phyloP scores from a whole-genome alignment of 148 eudicot genomes.

The Arbutus unedo region DNA sequence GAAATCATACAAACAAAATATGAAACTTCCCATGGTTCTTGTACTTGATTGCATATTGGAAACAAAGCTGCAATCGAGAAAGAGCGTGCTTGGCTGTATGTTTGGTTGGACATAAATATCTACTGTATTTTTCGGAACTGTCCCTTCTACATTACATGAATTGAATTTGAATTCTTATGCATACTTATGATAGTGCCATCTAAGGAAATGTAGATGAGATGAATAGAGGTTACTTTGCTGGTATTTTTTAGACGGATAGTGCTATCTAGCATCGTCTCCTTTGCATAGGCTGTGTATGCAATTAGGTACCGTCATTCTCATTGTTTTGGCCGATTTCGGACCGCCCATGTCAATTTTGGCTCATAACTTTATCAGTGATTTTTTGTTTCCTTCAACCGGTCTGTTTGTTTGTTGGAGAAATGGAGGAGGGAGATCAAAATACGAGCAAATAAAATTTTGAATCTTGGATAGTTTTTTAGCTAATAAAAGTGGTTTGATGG shows the following conservation, averaged over 20 bases:
- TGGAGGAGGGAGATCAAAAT: too few species aligned
- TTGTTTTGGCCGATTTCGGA: too few species aligned
- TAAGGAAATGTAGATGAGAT: conserved; percentile 97
- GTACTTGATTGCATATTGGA: conserved; percentile 54
- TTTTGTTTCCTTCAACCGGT: too few species aligned
- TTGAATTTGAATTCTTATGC: conserved; percentile 15
- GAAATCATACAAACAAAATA: not conserved
- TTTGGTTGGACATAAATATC: not conserved
- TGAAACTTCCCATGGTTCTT: not conserved
- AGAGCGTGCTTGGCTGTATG: conserved; percentile 93
- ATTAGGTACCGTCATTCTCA: too few species aligned
- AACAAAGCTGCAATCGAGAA: conserved; percentile 76
- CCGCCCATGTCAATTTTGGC: too few species aligned
- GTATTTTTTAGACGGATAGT: conserved; percentile 73
- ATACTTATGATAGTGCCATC: conserved; percentile 26
- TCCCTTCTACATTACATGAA: not conserved
- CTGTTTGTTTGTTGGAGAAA: too few species aligned
- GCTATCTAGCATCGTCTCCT: too few species aligned
- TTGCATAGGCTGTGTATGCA: too few species aligned
- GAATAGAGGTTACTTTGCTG: conserved; percentile 94
- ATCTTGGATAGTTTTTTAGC: too few species aligned
- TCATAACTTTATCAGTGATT: too few species aligned
- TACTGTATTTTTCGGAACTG: not conserved
- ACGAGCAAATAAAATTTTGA: too few species aligned
- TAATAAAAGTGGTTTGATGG: too few species aligned